Evolutionary conservation across 768 basidiomycete genomes (phyloP).

Genomic region (Crucibulum laeve): DNA sequence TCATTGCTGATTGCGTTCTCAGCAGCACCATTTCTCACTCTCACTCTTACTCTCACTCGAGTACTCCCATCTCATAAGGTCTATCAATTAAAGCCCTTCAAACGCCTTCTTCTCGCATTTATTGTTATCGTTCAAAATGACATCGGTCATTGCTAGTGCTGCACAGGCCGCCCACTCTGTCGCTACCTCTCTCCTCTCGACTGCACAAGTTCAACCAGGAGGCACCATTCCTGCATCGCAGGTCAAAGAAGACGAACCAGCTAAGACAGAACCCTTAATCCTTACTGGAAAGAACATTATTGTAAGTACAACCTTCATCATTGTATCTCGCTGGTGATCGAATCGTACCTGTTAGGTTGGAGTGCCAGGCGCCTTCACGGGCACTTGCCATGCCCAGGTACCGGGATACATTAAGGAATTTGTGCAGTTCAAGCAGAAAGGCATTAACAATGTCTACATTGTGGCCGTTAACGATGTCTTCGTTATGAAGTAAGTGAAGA

Average conservation of each 20-base stretch:
- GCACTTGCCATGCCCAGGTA: conserved; percentile 62
- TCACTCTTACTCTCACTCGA: too few species aligned
- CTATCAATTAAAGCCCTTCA: too few species aligned
- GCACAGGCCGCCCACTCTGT: conserved; percentile 53
- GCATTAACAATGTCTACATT: conserved; percentile 66
- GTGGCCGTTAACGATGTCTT: conserved; percentile 79
- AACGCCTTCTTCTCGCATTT: too few species aligned
- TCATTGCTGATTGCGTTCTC: too few species aligned
- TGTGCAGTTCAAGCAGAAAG: conserved; percentile 73
- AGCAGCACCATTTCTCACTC: too few species aligned
- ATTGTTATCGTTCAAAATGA: too few species aligned
- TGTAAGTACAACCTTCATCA: conserved; percentile 30
- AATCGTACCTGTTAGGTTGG: conserved; percentile 43
- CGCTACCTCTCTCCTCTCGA: conserved; percentile 43
- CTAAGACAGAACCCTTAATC: conserved; percentile 34
- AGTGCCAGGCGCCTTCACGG: conserved; percentile 76
- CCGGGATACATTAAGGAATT: conserved; percentile 62
- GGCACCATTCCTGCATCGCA: conserved; percentile 41
- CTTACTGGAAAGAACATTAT: conserved; percentile 61
- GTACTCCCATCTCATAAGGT: too few species aligned
- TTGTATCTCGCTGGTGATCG: neutral
- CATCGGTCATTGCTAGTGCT: conserved; percentile 40
- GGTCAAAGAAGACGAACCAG: conserved; percentile 59
- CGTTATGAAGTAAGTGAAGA: conserved; percentile 46
- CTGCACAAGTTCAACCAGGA: conserved; percentile 45